Conservation (phyloP, 371 early-diverging fungal species). For the Mucor irregularis region DNA sequence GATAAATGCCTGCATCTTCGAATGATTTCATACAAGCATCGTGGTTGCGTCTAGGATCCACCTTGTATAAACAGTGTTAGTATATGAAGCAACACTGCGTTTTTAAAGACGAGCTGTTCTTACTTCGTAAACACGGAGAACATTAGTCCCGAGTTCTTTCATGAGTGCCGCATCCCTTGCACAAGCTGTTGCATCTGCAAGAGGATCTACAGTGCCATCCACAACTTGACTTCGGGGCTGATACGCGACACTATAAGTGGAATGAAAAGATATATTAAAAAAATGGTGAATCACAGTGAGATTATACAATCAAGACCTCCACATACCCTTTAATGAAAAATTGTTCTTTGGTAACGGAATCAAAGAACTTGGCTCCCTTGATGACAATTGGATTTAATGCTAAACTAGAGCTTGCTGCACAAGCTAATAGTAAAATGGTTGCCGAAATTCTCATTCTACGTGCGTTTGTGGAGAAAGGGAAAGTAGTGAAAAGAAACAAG, state of each 20-base stretch:
- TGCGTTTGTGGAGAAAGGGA: not conserved
- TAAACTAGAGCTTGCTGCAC: constrained; percentile 6
- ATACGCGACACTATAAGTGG: constrained; percentile 68
- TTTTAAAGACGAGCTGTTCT: not conserved
- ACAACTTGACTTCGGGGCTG: constrained; percentile 59
- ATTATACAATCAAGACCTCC: not conserved
- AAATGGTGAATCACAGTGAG: no score
- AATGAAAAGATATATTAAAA: no score
- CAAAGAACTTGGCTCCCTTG: constrained; percentile 75
- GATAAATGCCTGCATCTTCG: constrained; percentile 69
- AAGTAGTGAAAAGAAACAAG: not conserved
- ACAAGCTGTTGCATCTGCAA: constrained; percentile 64
- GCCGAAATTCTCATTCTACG: constrained; percentile 7
- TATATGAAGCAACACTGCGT: no score
- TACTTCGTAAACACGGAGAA: constrained; percentile 78
- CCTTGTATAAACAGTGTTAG: constrained; percentile 15
- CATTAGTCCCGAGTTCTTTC: constrained; percentile 72
- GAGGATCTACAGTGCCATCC: constrained; percentile 52
- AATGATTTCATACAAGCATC: constrained; percentile 76
- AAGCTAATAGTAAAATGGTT: constrained; percentile 3
- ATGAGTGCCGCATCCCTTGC: constrained; percentile 67
- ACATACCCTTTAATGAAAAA: constrained; percentile 76
- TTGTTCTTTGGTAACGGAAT: constrained; percentile 68
- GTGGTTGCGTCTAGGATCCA: constrained; percentile 67
- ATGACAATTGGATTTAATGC: constrained; percentile 64